Evolutionary conservation across 768 basidiomycete species (phyloP).

Genomic region (Mycena leptocephala): DNA sequence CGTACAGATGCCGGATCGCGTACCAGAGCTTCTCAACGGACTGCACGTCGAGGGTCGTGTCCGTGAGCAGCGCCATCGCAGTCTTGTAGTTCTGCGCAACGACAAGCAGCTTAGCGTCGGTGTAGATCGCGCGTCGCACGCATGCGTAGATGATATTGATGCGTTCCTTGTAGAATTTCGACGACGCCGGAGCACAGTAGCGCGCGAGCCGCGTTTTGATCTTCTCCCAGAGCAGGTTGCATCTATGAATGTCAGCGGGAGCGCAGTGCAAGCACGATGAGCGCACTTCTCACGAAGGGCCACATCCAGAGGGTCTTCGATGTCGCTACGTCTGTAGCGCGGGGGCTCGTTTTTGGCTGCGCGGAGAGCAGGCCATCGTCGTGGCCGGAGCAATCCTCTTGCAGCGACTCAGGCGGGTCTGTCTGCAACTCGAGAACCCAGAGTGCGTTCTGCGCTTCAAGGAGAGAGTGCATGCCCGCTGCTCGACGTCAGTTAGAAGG

Average conservation of each 20-base stretch:
- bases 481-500: slow-evolving; percentile 50
- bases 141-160: slow-evolving; percentile 52
- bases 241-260: slow-evolving; percentile 32
- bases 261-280: slow-evolving; percentile 41
- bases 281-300: slow-evolving; percentile 50
- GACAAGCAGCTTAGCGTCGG: slow-evolving; percentile 55
- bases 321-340: slow-evolving; percentile 37
- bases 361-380: slow-evolving; percentile 26
- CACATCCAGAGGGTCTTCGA: slow-evolving; percentile 43
- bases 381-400: slow-evolving; percentile 33
- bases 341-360: neutral
- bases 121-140: slow-evolving; percentile 55
- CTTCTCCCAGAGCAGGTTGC: slow-evolving; percentile 49
- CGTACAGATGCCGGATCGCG: slow-evolving; percentile 48
- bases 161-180: slow-evolving; percentile 52
- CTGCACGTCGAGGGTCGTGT: slow-evolving; percentile 46
- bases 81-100: slow-evolving; percentile 51
- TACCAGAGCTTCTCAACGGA: slow-evolving; percentile 54
- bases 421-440: slow-evolving; percentile 53
- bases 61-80: slow-evolving; percentile 47
- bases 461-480: slow-evolving; percentile 54
- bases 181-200: slow-evolving; percentile 49
- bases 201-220: slow-evolving; percentile 51
- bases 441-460: slow-evolving; percentile 50
- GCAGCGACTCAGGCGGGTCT: slow-evolving; percentile 7